Conservation (phyloP, 768 basidiomycete species). For the Arthromyces matolae region DNA sequence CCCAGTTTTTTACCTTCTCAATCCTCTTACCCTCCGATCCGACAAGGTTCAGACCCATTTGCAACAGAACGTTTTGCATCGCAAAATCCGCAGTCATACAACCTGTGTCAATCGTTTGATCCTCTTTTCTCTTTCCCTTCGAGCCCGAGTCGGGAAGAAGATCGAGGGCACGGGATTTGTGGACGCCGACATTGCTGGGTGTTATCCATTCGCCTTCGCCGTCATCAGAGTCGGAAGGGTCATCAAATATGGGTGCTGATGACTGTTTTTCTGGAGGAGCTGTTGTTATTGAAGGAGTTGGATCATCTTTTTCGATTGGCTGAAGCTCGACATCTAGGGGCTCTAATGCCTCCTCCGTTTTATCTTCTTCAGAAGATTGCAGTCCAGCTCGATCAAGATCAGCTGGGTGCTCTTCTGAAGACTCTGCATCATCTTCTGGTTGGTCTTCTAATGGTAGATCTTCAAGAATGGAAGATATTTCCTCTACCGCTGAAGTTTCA, state of each 20-base stretch:
- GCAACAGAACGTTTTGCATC: constrained; percentile 95
- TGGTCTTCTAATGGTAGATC: constrained; percentile 16
- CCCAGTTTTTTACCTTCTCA: constrained; percentile 90
- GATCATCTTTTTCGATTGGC: constrained; percentile 25
- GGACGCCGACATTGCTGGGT: constrained; percentile 74
- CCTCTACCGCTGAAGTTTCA: constrained; percentile 8
- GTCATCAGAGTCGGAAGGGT: constrained; percentile 75
- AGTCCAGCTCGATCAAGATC: constrained; percentile 1
- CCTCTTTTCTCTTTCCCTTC: constrained; percentile 35
- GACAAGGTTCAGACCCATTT: constrained; percentile 89
- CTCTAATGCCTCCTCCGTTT: constrained; percentile 27
- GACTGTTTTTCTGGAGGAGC: constrained; percentile 12
- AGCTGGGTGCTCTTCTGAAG: constrained; percentile 4
- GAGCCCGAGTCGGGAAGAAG: constrained; percentile 59
- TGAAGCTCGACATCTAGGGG: constrained; percentile 46
- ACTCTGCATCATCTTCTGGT: constrained; percentile 5
- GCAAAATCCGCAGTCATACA: constrained; percentile 99
- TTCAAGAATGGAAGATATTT: constrained; percentile 15
- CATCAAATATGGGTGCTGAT: constrained; percentile 54
- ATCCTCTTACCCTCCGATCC: constrained; percentile 90
- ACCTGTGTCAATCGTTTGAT: constrained; percentile 56
- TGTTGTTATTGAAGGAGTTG: constrained; percentile 4
- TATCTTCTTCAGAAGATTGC: constrained; percentile 11
- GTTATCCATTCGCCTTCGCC: constrained; percentile 98
- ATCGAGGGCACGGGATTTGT: constrained; percentile 86